Base-by-base conservation (phyloP, 169 alveolate species). In the Theileria parva region DNA sequence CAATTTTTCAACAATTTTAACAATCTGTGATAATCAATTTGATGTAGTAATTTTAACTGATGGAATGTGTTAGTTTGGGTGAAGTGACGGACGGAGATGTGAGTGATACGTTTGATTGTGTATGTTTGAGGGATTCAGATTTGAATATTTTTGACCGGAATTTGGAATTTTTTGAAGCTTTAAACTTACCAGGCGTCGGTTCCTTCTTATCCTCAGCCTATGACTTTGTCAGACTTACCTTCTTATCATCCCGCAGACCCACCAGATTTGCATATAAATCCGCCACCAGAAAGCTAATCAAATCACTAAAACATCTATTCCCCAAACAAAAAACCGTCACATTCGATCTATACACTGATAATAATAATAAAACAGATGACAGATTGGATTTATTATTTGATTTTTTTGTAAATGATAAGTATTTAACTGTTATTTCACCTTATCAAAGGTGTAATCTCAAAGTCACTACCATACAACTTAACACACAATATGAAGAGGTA, bases 321-420 rank as follows among this genome's bases (percentile, higher is more conserved):
- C 32, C 66, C 0, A 57, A 57, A 11, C 28, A 25, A 57, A 57
- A n/a, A 25, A 57, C 37, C 28, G 66, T 57, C n/a, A 57, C 28
- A 19, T 57, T 57, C 15, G 34, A 25, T n/a, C 8, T 25, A 19
- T 1, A 19, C 25, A 53, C 61, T 57, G 27, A 57, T 8, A 21
- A 25, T 0, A 19, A 4, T 13, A 57, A 8, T 19, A 25, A 25
- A 0, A 0, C 66, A 2, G 37, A 25, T 8, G 66, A 57, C 3
- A 19, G 17, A 44, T 44, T 8, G 0, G 53, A 44, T 44, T 44
- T 44, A 44, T 44, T 44, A 44, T 44, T 57, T 25, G 66, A 57
- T 25, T 57, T 57, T 25, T 57, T 57, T 25, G 66, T 57, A 57
- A 57, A 57, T 25, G 66, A 57, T 57, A 57, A 57, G 8, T 25